These are phyloP conservation scores for Backusella circina DNA, from an alignment of 192 early-diverging fungal species.

Conservation along the genomic window DNA sequence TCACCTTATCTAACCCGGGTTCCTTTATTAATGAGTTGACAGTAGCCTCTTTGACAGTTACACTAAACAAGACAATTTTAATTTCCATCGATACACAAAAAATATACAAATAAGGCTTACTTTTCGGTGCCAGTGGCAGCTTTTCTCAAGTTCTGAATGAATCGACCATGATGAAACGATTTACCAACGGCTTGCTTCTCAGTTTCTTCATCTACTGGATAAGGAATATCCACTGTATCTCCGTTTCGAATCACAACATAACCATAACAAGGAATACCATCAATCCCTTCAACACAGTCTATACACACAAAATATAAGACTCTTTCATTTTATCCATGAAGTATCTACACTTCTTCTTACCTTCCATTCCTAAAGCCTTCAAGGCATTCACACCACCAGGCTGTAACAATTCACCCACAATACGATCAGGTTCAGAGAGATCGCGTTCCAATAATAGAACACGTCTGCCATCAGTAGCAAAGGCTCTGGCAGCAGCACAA, in stretches of 20 bases:
- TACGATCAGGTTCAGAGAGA: conserved; percentile 91
- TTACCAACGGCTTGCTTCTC: conserved; percentile 53
- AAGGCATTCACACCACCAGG: conserved; percentile 89
- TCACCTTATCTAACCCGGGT: conserved; percentile 38
- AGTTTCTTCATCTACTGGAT: conserved; percentile 53
- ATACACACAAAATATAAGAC: background rate
- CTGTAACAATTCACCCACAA: conserved; percentile 97
- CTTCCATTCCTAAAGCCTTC: conserved; percentile 67
- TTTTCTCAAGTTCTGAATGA: conserved; percentile 82
- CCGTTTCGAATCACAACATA: conserved; percentile 70
- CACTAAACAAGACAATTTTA: conserved; percentile 39
- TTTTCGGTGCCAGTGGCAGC: conserved; percentile 52
- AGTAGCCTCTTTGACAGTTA: conserved; percentile 76
- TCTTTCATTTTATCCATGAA: background rate
- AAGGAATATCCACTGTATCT: conserved; percentile 65
- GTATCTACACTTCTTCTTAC: conserved; percentile 29
- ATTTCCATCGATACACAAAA: background rate
- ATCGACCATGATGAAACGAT: conserved; percentile 93
- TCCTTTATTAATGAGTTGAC: conserved; percentile 62
- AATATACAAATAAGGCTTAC: conserved; percentile 35
- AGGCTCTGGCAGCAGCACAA: conserved; percentile 75
- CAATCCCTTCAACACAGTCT: conserved; percentile 81
- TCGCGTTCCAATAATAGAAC: conserved; percentile 82
- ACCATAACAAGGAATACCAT: conserved; percentile 78
- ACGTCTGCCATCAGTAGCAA: conserved; percentile 71